Base-by-base conservation (phyloP, 139 green algal species). In the Zygnema circumcarinatum region DNA sequence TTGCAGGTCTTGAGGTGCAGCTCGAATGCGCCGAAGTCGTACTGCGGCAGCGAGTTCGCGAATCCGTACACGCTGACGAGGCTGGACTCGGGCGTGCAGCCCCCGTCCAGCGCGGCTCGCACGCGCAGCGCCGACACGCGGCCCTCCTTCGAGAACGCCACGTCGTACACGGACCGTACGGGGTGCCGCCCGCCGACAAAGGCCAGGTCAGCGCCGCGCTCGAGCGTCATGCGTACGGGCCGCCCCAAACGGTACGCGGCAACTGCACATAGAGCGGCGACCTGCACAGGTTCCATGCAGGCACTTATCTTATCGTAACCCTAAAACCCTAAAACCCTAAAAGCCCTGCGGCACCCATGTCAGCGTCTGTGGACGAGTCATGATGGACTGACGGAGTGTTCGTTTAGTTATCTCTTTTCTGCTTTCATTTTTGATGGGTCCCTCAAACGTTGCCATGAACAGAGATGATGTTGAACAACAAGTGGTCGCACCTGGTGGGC, bases 181-280 rank as follows among this genome's bases (percentile, higher is more conserved):
- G 76, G 11, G 38, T 88, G 72, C 20, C 83, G 72, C 11, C 72
- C 73, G 2, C 72, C 83, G 1, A 35, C 35, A 0, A 88, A 31
- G 0, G 38, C 73, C 38, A 87, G 56, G 75, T 90, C 85, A 0
- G 54, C 33, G 78, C 74, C 74, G 35, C 85, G 85, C 39, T 90
- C 85, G 1, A 90, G 53, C 0, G 47, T 41, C 36, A 90, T 67
- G 22, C 47, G n/a, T 36, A 90, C 85, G 0, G 85, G 85, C 0
- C 47, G 31, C 1, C 67, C 38, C 38, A 87, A 68, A 1, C 31
- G 32, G 36, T 75, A 31, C 39, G 73, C 73, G 39, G 83, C 83
- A 29, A 89, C 11, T 20, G 74, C 74, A 40, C 32, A 47, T 20
- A 76, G 52, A 38, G 47, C 38, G 1, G 83, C 83, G 20, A 89